Percentiles rank a stretch among this genome's conserved stretches.
Conservation (phyloP, 257 asterid species). For the Cinchona pubescens region DNA sequence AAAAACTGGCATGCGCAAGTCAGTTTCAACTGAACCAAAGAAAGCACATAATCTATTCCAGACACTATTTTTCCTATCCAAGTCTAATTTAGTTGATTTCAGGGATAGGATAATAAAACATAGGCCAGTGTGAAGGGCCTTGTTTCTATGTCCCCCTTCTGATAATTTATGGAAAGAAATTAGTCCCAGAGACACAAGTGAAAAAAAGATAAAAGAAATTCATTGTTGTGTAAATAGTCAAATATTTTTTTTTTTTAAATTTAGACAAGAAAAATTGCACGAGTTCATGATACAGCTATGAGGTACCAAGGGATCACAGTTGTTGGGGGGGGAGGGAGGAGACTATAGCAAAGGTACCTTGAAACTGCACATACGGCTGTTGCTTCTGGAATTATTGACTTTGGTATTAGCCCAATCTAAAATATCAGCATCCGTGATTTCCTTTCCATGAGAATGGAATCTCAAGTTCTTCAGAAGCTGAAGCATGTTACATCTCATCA, state of each 20-base stretch:
- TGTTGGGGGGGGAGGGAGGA: background rate
- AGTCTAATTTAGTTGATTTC: background rate
- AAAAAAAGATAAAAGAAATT: background rate
- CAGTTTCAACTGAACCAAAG: background rate
- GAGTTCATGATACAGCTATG: background rate
- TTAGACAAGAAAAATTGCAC: background rate
- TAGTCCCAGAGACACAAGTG: background rate
- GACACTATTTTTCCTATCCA: background rate
- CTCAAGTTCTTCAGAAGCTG: conserved; percentile 80
- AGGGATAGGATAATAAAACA: background rate
- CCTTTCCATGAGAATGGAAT: conserved; percentile 85
- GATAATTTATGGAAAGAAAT: background rate
- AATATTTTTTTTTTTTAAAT: background rate
- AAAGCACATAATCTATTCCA: background rate
- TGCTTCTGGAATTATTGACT: conserved; percentile 70
- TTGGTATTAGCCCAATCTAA: conserved; percentile 88
- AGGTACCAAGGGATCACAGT: background rate
- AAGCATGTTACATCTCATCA: conserved; percentile 90
- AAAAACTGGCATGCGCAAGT: background rate
- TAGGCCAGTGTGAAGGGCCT: background rate
- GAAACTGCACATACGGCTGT: conserved; percentile 64
- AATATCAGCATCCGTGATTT: conserved; percentile 72
- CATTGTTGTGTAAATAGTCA: background rate
- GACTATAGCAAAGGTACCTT: conserved; percentile 36
- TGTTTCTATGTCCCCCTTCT: background rate